phyloP scores from a whole-genome alignment of 768 basidiomycete genomes.

The Coprinopsis marcescibilis region DNA sequence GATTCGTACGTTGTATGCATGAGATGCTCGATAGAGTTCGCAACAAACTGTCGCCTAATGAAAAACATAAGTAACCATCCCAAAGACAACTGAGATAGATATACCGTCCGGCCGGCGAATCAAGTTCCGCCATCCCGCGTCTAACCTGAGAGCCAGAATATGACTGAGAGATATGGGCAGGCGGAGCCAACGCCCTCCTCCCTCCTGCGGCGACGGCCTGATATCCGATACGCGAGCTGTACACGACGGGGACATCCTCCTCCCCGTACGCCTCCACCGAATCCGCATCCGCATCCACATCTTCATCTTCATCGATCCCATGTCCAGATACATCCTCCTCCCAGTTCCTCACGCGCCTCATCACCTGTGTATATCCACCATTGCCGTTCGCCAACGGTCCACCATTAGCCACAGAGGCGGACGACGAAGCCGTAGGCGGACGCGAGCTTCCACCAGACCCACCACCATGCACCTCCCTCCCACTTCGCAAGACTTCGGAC shows the following conservation, averaged over 20 bases:
- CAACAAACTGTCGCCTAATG: conserved; percentile 52
- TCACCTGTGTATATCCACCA: no score
- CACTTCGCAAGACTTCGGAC: no score
- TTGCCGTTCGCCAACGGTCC: no score
- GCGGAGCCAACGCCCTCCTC: neutral
- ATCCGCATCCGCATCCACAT: conserved; percentile 19
- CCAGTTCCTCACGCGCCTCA: neutral
- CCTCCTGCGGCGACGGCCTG: no score
- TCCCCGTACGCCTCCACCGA: conserved; percentile 16
- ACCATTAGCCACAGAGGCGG: no score
- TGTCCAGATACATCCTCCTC: conserved; percentile 11
- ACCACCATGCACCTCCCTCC: no score
- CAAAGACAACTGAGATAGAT: conserved; percentile 3
- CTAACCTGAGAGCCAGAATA: neutral
- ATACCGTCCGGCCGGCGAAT: conserved; percentile 56
- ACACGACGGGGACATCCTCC: neutral
- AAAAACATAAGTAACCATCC: conserved; percentile 8
- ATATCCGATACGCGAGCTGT: neutral
- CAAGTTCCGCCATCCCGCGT: conserved; percentile 49
- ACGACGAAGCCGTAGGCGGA: no score
- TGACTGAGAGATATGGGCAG: neutral
- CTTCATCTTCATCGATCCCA: neutral
- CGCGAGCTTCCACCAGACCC: no score
- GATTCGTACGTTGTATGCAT: conserved; percentile 63
- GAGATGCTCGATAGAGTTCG: conserved; percentile 55